Conservation (phyloP, 2,329 filamentous ascomycete species). For the Scopulariopsis brevicaulis region DNA sequence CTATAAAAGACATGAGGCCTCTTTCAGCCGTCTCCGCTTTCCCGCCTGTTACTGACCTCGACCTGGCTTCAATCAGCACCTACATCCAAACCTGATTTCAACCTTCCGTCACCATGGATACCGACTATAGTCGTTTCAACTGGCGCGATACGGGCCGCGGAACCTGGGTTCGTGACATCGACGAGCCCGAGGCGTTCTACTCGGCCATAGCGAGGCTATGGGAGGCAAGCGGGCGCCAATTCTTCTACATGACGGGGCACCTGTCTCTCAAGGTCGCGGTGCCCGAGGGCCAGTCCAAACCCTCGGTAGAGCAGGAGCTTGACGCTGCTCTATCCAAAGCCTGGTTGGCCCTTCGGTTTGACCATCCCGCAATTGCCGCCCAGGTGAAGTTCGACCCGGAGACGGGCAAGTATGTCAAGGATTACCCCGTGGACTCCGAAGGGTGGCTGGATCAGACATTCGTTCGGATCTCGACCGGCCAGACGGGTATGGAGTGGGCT, state of each 20-base stretch:
- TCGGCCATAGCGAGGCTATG: conserved; percentile 20
- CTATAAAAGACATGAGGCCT: no score
- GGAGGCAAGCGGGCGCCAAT: conserved; percentile 23
- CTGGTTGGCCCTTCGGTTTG: conserved; percentile 19
- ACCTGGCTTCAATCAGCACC: no score
- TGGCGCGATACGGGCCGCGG: conserved; percentile 16
- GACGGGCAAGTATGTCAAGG: conserved; percentile 15
- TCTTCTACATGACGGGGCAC: conserved; percentile 28
- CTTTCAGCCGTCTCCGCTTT: no score
- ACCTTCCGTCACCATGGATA: background rate
- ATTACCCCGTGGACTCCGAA: conserved; percentile 8
- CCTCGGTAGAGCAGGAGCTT: conserved; percentile 9
- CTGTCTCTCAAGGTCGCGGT: conserved; percentile 15
- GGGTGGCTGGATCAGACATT: conserved; percentile 16
- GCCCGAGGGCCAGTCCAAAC: background rate
- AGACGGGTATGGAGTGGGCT: conserved; percentile 18
- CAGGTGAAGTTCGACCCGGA: conserved; percentile 10
- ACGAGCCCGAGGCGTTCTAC: conserved; percentile 30
- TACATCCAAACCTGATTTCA: no score
- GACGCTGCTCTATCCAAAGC: conserved; percentile 18
- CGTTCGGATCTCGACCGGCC: conserved; percentile 9
- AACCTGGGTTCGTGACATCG: conserved; percentile 21
- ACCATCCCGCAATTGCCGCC: conserved; percentile 21
- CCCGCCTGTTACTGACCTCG: no score
- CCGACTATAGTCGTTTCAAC: background rate